These are phyloP conservation scores for Cytospora schulzeri DNA, from an alignment of 2,329 filamentous ascomycete genomes.

Conservation along the genomic window DNA sequence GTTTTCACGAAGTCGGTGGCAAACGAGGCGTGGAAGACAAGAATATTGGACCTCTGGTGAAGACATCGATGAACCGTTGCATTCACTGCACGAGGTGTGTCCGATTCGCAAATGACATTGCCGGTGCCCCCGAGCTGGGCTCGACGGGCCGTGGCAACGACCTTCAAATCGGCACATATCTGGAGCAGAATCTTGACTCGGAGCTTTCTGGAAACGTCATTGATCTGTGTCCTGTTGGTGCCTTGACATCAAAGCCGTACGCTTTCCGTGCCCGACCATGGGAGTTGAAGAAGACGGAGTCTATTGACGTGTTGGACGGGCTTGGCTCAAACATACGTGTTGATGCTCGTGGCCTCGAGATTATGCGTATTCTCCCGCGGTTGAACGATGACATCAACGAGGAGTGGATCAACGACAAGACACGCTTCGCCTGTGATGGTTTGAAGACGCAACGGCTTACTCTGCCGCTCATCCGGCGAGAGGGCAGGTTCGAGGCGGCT, in stretches of 20 bases:
- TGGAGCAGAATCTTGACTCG: constrained; percentile 90
- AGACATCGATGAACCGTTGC: constrained; percentile 99
- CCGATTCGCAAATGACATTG: constrained; percentile 96
- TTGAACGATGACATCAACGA: constrained; percentile 98
- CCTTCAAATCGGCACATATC: constrained; percentile 96
- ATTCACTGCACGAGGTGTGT: constrained; percentile 99
- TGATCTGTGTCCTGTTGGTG: constrained; percentile 96
- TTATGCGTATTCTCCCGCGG: constrained; percentile 90
- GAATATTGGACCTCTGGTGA: constrained; percentile 96
- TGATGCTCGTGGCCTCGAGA: constrained; percentile 89
- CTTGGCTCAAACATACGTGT: constrained; percentile 94
- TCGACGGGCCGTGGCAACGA: constrained; percentile 95
- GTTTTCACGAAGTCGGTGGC: constrained; percentile 93
- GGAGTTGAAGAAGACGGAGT: constrained; percentile 96
- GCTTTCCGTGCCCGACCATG: constrained; percentile 95
- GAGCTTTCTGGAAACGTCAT: constrained; percentile 98
- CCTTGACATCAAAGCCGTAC: constrained; percentile 95
- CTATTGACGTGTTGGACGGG: constrained; percentile 90
- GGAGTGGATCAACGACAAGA: constrained; percentile 99
- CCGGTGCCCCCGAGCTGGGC: constrained; percentile 92
- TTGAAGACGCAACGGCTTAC: constrained; percentile 95
- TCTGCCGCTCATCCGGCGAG: constrained; percentile 83
- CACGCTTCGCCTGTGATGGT: constrained; percentile 93
- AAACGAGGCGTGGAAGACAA: constrained; percentile 99
- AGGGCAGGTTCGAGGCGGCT: constrained; percentile 88